Percentiles rank a stretch among this genome's conserved stretches.
These are phyloP conservation scores for Kluyveromyces wickerhamii DNA, from an alignment of 805 yeast species.

Conservation along the genomic window DNA sequence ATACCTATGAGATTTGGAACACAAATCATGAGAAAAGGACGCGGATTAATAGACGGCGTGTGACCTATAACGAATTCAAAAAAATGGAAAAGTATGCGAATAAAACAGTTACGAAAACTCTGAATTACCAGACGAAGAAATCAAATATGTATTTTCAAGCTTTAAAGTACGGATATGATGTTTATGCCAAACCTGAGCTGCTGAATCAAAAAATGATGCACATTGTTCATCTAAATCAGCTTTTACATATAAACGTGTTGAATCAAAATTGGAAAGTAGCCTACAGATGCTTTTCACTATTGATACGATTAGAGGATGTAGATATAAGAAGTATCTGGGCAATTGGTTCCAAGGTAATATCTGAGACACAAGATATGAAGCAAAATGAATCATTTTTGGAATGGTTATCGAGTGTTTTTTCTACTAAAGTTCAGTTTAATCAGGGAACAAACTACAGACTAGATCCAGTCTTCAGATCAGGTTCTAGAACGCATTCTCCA, in stretches of 20 bases:
- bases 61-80: constrained; percentile 16
- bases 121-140: constrained; percentile 13
- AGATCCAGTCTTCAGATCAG: constrained; percentile 25
- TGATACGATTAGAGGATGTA: constrained; percentile 40
- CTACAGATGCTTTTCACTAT: constrained; percentile 41
- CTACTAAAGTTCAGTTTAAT: constrained; percentile 18
- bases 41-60: constrained; percentile 15
- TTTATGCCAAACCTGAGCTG: constrained; percentile 1
- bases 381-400: constrained; percentile 18
- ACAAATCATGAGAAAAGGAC: constrained; percentile 10
- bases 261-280: constrained; percentile 48
- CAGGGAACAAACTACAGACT: constrained; percentile 19
- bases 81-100: constrained; percentile 13
- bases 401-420: constrained; percentile 24
- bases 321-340: constrained; percentile 60
- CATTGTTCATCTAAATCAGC: constrained; percentile 28
- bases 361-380: constrained; percentile 10
- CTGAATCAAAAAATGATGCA: constrained; percentile 17
- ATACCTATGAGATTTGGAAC: constrained; percentile 26
- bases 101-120: constrained; percentile 11
- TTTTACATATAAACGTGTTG: constrained; percentile 43
- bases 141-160: constrained; percentile 12
- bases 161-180: constrained; percentile 18
- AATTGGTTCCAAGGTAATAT: constrained; percentile 48
- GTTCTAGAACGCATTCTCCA: constrained; percentile 25